A percentile compares a stretch with the other conserved stretches of the same genome.
phyloP scores from a whole-genome alignment of 2,329 filamentous ascomycete species.

The Fusarium sp. region DNA sequence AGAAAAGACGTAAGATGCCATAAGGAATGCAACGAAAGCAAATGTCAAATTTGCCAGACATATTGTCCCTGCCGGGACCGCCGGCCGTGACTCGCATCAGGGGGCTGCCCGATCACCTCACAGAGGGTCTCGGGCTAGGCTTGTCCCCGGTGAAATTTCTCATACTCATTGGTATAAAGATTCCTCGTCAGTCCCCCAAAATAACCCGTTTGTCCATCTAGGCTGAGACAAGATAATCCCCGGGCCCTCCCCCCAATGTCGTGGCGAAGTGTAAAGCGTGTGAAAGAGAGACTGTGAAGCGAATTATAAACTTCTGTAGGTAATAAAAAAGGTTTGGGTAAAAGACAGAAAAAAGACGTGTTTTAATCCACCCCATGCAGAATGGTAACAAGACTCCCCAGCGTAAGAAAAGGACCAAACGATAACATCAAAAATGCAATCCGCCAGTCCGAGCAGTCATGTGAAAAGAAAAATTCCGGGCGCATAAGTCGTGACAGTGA shows the following conservation, averaged over 20 bases:
- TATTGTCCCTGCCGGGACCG: constrained; percentile 39
- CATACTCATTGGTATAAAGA: constrained; percentile 46
- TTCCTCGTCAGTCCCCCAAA: constrained; percentile 40
- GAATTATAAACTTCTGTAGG: constrained; percentile 50
- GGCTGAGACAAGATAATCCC: constrained; percentile 43
- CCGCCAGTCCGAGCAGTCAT: constrained; percentile 50
- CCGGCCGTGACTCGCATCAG: constrained; percentile 42
- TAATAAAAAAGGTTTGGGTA: constrained; percentile 38
- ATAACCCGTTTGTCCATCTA: constrained; percentile 42
- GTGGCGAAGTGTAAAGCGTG: constrained; percentile 44
- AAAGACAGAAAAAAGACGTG: constrained; percentile 35
- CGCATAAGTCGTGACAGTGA: constrained; percentile 50
- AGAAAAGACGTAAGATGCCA: constrained; percentile 27
- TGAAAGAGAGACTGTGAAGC: constrained; percentile 53
- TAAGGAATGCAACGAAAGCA: constrained; percentile 45
- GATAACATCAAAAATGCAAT: constrained; percentile 46
- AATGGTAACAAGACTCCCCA: constrained; percentile 42
- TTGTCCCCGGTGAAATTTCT: constrained; percentile 39
- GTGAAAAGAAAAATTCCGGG: constrained; percentile 48
- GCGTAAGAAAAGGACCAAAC: constrained; percentile 41
- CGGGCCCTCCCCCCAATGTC: constrained; percentile 42
- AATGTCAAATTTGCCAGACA: constrained; percentile 46
- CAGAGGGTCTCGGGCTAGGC: constrained; percentile 37
- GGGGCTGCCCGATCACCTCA: constrained; percentile 38
- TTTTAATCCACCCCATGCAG: constrained; percentile 37